Conservation (phyloP, 2,329 filamentous ascomycete species). For the Botrytis elliptica region DNA sequence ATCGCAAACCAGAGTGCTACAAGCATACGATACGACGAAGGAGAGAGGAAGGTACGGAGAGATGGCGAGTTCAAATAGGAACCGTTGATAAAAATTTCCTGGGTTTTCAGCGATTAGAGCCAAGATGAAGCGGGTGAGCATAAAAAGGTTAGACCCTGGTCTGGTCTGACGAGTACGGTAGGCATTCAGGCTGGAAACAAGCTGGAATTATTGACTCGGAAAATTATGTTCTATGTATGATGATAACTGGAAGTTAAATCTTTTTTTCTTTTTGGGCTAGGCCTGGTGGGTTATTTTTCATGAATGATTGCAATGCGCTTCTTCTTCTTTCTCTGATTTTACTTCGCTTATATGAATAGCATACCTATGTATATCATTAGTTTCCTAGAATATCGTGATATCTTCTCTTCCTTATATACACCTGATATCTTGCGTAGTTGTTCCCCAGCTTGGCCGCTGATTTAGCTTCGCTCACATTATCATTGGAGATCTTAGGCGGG, state of each 20-base stretch:
- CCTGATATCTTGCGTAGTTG: background rate
- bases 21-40: conserved; percentile 96
- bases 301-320: conserved; percentile 2
- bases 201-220: conserved; percentile 5
- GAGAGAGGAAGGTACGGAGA: conserved; percentile 91
- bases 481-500: background rate
- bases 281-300: conserved; percentile 7
- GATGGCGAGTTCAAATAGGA: conserved; percentile 56
- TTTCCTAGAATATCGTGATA: background rate
- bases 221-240: conserved; percentile 18
- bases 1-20: conserved; percentile 88
- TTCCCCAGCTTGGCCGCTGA: background rate
- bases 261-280: conserved; percentile 16
- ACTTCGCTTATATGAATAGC: background rate
- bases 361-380: conserved; percentile 2
- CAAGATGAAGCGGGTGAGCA: background rate
- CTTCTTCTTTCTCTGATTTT: background rate
- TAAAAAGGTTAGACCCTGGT: conserved; percentile 10
- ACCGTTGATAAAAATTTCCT: conserved; percentile 6
- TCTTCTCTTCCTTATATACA: background rate
- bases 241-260: conserved; percentile 14
- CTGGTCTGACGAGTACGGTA: conserved; percentile 2
- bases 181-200: background rate
- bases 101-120: background rate
- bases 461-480: background rate